Evolutionary conservation across 306 rosid species (phyloP).

Genomic region (Vachellia collinsii): DNA sequence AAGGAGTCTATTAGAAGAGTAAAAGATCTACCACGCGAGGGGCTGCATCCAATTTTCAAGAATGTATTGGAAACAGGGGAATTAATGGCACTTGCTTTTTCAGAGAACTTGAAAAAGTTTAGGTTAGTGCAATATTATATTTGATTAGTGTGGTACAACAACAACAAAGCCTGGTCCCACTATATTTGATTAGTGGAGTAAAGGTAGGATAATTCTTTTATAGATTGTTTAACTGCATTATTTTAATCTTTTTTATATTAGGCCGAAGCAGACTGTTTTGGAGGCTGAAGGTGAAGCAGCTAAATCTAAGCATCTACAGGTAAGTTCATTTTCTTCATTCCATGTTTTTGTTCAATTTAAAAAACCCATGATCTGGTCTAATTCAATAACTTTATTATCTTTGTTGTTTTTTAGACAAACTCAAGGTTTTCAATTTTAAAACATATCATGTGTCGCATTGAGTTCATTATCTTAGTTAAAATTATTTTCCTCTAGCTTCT

Average conservation of each 20-base stretch:
- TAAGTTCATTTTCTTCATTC: conserved; percentile 33
- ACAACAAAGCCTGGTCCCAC: too few species aligned
- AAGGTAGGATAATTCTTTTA: conserved; percentile 17
- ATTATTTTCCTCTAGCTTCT: conserved; percentile 1
- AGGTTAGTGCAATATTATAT: conserved; percentile 55
- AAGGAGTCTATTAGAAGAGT: conserved; percentile 87
- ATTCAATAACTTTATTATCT: background rate
- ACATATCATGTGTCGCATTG: conserved; percentile 22
- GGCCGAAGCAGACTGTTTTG: conserved; percentile 92
- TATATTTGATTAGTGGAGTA: conserved; percentile 8
- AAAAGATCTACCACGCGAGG: conserved; percentile 77
- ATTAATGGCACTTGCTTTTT: conserved; percentile 89
- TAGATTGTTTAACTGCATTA: conserved; percentile 21
- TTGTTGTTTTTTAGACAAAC: conserved; percentile 13
- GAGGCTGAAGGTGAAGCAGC: conserved; percentile 96
- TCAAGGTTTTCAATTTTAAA: conserved; percentile 25
- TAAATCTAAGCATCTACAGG: conserved; percentile 68
- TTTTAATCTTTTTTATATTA: conserved; percentile 41
- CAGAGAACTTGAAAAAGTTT: conserved; percentile 89
- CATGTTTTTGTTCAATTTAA: conserved; percentile 27
- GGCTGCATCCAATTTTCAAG: conserved; percentile 88
- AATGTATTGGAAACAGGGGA: conserved; percentile 80
- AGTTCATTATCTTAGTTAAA: conserved; percentile 27
- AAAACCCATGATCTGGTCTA: conserved; percentile 7
- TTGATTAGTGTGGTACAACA: background rate